Base-by-base conservation (phyloP, 2,329 filamentous ascomycete species). In the Hirsutella rhossiliensis region DNA sequence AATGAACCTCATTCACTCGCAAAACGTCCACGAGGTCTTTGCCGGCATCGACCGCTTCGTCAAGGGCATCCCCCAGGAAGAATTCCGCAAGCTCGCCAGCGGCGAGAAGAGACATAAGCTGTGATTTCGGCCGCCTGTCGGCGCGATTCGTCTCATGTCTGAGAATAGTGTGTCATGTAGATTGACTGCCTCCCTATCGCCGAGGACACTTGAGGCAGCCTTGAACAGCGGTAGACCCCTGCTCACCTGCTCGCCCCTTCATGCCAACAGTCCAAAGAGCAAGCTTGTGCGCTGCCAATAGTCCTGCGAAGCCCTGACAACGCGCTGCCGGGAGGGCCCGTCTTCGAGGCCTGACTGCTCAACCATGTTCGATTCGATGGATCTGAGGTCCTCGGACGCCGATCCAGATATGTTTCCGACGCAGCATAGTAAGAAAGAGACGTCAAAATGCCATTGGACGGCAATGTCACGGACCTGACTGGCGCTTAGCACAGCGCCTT, bases 51-150 rank as follows among this genome's bases (percentile, higher is more conserved):
- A 89, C 48, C 71, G 88, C 47, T 96, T 97, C 57, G 61, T 86
- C 52, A 76, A 67, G 48, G 88, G 88, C 0, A 72, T 88, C 38
- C 92, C 92, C 18, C 88, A 96, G 70, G 75, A 83, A 61, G 87
- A 97, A 70, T 97, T 97, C 60, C 68, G 73, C 56, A 89, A 85
- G 72, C 68, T 97, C 59, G 87, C 87, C 1, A 79, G 72, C 49
- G 88, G 90, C 12, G 78, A 92, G 73, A 97, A 96, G 78, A 87
- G 82, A 60, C 92, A 98, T 67, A 97, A 97, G 70, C 67, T 97
- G 61, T 95, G 70, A 50, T 18, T 18, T 27, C 23, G 23, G 9
- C 23, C 6, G 23, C 23, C 23, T 9, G 3, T 27, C 9, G 23
- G 9, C 23, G 23, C 23, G 9, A 27, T 9, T 5, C 23, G 23